Conservation (phyloP, 805 yeast species). For the Tetrapisispora nanseiensis region DNA sequence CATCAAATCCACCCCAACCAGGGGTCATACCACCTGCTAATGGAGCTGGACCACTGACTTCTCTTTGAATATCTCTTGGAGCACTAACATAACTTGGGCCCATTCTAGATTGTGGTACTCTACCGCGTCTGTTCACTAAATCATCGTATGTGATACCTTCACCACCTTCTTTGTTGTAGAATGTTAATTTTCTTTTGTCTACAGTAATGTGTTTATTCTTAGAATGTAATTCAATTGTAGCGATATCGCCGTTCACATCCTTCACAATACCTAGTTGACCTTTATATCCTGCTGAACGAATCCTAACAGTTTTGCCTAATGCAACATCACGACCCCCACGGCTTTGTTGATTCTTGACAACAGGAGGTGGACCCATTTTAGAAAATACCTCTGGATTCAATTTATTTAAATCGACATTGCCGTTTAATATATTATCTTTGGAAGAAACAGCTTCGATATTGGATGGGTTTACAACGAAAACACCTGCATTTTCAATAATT, state of each 20-base stretch:
- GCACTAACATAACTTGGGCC: slow-evolving; percentile 30
- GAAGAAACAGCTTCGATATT: slow-evolving; percentile 79
- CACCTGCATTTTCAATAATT: slow-evolving; percentile 78
- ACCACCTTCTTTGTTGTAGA: slow-evolving; percentile 53
- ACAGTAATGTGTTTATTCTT: slow-evolving; percentile 82
- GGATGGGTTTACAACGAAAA: slow-evolving; percentile 68
- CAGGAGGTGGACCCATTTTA: slow-evolving; percentile 44
- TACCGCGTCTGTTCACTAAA: slow-evolving; percentile 47
- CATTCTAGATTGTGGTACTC: slow-evolving; percentile 29
- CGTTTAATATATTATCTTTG: slow-evolving; percentile 50
- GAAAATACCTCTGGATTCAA: slow-evolving; percentile 66
- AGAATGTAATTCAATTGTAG: slow-evolving; percentile 89
- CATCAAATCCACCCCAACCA: slow-evolving; percentile 46
- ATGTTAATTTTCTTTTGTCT: slow-evolving; percentile 67
- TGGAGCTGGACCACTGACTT: slow-evolving; percentile 26
- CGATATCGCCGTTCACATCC: slow-evolving; percentile 86
- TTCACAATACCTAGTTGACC: slow-evolving; percentile 89
- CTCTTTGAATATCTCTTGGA: slow-evolving; percentile 28
- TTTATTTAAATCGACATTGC: slow-evolving; percentile 57
- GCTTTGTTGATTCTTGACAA: slow-evolving; percentile 40
- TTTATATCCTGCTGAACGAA: slow-evolving; percentile 85
- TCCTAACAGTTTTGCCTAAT: slow-evolving; percentile 73
- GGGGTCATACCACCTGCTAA: slow-evolving; percentile 41
- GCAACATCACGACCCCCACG: slow-evolving; percentile 73
- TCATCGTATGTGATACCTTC: slow-evolving; percentile 70